Conservation (phyloP, 75 land plant genomes). For the Picea sitchensis region DNA sequence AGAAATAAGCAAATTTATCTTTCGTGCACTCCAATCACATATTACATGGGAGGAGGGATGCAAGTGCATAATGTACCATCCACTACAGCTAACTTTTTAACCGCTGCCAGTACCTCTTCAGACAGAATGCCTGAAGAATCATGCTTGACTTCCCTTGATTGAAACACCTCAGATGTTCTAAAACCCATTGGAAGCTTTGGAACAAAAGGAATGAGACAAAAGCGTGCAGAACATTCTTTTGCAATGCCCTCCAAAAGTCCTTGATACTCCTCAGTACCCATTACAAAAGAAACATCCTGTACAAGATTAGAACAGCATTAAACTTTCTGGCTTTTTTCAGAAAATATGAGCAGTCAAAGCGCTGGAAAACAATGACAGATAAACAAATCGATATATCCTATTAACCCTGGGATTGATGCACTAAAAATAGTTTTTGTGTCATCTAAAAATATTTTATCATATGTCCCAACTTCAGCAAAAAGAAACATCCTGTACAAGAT, state of each 20-base stretch:
- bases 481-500: background rate
- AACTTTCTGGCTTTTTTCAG: background rate
- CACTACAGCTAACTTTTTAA: constrained; percentile 17
- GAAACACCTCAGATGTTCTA: background rate
- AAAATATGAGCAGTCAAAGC: background rate
- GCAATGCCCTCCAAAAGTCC: constrained; percentile 62
- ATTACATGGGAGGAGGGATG: background rate
- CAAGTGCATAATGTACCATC: constrained; percentile 31
- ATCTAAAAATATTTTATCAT: background rate
- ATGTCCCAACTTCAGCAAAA: background rate
- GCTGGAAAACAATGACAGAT: background rate
- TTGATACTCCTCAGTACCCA: constrained; percentile 72
- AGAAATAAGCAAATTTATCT: background rate
- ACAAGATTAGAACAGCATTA: constrained; percentile 5
- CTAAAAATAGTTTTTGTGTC: background rate
- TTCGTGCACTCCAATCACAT: background rate
- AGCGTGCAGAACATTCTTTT: constrained; percentile 51
- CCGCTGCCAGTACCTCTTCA: constrained; percentile 20
- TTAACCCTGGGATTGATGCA: background rate
- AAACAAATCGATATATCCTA: background rate
- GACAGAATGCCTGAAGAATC: constrained; percentile 4
- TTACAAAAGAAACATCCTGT: constrained; percentile 74
- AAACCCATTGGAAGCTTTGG: constrained; percentile 13
- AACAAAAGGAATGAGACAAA: constrained; percentile 69
- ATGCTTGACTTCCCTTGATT: constrained; percentile 12